These are phyloP conservation scores for Microbotryum intermedium DNA, from an alignment of 1,284 basidiomycete species.

Conservation along the genomic window DNA sequence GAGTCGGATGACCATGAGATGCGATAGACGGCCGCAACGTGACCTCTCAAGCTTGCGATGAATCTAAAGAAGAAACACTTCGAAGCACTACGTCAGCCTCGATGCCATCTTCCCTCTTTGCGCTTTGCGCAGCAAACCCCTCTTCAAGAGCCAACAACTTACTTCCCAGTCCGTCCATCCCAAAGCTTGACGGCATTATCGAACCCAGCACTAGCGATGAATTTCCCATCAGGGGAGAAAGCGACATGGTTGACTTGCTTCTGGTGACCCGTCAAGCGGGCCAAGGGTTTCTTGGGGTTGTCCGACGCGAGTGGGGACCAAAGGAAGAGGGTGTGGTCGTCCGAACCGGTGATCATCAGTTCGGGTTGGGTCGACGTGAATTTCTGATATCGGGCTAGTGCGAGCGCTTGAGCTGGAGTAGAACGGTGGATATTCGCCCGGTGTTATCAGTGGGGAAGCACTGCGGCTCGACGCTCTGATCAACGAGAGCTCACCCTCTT, in stretches of 20 bases:
- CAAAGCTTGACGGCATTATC: constrained; percentile 88
- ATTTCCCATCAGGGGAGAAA: constrained; percentile 88
- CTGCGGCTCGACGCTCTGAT: neutral
- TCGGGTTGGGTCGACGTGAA: constrained; percentile 64
- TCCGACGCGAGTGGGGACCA: constrained; percentile 52
- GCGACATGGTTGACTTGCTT: constrained; percentile 90
- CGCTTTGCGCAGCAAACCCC: neutral
- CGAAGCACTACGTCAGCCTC: neutral
- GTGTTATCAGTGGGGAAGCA: too few relatives aligned
- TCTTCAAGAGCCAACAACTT: constrained; percentile 33
- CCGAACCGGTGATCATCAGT: constrained; percentile 82
- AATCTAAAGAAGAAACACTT: constrained; percentile 45
- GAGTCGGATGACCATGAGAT: constrained; percentile 93
- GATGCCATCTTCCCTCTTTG: neutral
- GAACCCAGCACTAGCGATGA: constrained; percentile 84
- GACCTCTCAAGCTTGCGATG: constrained; percentile 80
- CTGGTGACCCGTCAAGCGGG: constrained; percentile 87
- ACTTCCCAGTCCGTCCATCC: constrained; percentile 87
- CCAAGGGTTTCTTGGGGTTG: constrained; percentile 66
- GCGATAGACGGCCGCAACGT: constrained; percentile 89
- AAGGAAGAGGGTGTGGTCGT: constrained; percentile 89
- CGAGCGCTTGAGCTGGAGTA: constrained; percentile 59
- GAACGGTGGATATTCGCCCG: constrained; percentile 13
- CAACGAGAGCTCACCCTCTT: constrained; percentile 54
- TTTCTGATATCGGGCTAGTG: constrained; percentile 62